phyloP scores from a whole-genome alignment of 306 rosid species.

The Casuarina equisetifolia region DNA sequence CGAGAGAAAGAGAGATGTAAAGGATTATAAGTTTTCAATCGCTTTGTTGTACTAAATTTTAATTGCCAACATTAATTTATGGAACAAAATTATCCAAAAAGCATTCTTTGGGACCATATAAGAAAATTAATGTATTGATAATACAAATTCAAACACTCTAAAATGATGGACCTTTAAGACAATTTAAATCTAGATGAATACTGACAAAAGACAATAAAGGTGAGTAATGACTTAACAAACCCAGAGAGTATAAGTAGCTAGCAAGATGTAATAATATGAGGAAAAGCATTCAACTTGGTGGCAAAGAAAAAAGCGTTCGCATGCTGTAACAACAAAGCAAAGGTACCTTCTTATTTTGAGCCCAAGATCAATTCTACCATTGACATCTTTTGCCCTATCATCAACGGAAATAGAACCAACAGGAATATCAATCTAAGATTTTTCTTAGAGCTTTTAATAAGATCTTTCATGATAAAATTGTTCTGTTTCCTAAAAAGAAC shows the following conservation, averaged over 20 bases:
- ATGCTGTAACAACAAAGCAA: conserved; percentile 79
- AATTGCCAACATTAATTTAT: too few relatives aligned
- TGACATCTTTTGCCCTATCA: conserved; percentile 22
- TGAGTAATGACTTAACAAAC: background rate
- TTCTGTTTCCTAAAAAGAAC: conserved; percentile 25
- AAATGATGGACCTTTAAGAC: background rate
- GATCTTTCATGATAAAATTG: conserved; percentile 7
- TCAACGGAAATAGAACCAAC: conserved; percentile 29
- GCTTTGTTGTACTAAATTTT: too few relatives aligned
- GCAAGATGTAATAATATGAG: background rate
- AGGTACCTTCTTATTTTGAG: conserved; percentile 74
- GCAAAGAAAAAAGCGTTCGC: conserved; percentile 87
- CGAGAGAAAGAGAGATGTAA: too few relatives aligned
- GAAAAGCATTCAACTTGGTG: conserved; percentile 74
- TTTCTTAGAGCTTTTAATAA: conserved; percentile 30
- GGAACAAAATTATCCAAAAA: too few relatives aligned
- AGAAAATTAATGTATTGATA: too few relatives aligned
- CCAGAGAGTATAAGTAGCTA: conserved; percentile 8
- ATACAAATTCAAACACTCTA: background rate
- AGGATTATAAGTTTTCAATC: too few relatives aligned
- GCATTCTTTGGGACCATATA: too few relatives aligned
- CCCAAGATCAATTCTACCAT: conserved; percentile 40
- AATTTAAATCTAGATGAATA: background rate
- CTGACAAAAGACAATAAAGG: background rate
- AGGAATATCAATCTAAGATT: conserved; percentile 29